Conservation (phyloP, 805 yeast genomes). For the Kluyveromyces starmeri region DNA sequence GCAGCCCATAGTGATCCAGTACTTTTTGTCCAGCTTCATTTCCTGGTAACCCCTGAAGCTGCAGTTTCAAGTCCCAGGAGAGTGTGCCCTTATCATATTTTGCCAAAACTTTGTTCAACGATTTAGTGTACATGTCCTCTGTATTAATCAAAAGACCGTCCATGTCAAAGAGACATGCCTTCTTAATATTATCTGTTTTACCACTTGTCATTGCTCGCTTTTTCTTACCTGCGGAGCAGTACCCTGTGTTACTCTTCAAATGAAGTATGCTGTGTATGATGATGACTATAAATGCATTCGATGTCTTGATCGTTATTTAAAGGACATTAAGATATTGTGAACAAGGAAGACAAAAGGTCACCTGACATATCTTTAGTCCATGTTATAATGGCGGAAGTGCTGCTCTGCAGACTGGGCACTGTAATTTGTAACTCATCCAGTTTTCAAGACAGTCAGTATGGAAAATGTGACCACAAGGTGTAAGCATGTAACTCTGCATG, state of each 20-base stretch:
- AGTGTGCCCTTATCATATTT: conserved; percentile 68
- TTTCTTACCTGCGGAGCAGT: too few relatives aligned
- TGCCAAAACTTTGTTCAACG: conserved; percentile 56
- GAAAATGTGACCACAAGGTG: conserved; percentile 88
- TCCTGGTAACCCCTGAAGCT: conserved; percentile 89
- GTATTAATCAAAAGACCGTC: conserved; percentile 91
- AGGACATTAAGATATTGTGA: too few relatives aligned
- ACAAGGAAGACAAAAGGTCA: too few relatives aligned
- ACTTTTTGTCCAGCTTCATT: conserved; percentile 57
- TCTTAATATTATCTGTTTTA: conserved; percentile 10
- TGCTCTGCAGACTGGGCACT: conserved; percentile 88
- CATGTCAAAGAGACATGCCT: conserved; percentile 55
- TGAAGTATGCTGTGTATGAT: too few relatives aligned
- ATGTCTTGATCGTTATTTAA: too few relatives aligned
- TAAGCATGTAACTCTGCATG: conserved; percentile 56
- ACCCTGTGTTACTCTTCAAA: too few relatives aligned
- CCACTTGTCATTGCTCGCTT: background rate
- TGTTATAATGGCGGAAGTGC: conserved; percentile 75
- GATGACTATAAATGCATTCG: too few relatives aligned
- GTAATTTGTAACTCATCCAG: conserved; percentile 90
- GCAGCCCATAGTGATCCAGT: conserved; percentile 59
- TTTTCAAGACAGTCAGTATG: conserved; percentile 81
- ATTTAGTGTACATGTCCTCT: conserved; percentile 83
- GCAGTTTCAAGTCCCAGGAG: conserved; percentile 84
- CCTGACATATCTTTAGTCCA: too few relatives aligned